Percentiles rank a stretch among this genome's conserved stretches.
These are phyloP conservation scores for Cucumis melo DNA, from an alignment of 306 rosid species.

Conservation along the genomic window DNA sequence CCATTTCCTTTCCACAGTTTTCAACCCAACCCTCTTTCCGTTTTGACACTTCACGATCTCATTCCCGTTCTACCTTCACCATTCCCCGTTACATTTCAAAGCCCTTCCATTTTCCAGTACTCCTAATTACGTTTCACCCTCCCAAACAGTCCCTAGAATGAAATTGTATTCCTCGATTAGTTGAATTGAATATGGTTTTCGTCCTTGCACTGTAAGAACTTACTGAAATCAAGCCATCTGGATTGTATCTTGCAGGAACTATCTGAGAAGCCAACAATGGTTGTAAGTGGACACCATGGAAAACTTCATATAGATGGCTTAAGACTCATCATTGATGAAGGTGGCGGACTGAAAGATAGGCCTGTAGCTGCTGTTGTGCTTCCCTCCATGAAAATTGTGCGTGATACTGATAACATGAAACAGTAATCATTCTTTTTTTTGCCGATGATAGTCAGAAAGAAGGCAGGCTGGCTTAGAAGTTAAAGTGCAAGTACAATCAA, in stretches of 20 bases:
- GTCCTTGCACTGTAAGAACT: neutral
- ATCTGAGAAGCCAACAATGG: conserved; percentile 31
- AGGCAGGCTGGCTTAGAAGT: neutral
- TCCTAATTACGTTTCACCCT: too few relatives aligned
- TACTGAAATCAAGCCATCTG: neutral
- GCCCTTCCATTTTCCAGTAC: too few relatives aligned
- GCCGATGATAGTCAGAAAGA: neutral
- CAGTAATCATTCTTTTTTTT: neutral
- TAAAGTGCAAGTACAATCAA: neutral
- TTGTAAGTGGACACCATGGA: conserved; percentile 86
- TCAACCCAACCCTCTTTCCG: too few relatives aligned
- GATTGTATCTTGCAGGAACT: conserved; percentile 37
- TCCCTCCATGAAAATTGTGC: conserved; percentile 58
- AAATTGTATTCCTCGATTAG: neutral
- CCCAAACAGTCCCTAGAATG: neutral
- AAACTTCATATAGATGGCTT: conserved; percentile 64
- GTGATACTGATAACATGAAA: conserved; percentile 39
- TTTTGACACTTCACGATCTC: too few relatives aligned
- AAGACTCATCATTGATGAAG: conserved; percentile 67
- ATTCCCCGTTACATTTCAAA: too few relatives aligned
- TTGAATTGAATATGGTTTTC: neutral
- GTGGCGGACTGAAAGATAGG: conserved; percentile 44
- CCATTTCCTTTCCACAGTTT: too few relatives aligned
- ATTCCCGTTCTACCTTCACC: too few relatives aligned
- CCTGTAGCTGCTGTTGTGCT: conserved; percentile 78